Base-by-base conservation (phyloP, 768 basidiomycete genomes). In the Tylopilus balloui region DNA sequence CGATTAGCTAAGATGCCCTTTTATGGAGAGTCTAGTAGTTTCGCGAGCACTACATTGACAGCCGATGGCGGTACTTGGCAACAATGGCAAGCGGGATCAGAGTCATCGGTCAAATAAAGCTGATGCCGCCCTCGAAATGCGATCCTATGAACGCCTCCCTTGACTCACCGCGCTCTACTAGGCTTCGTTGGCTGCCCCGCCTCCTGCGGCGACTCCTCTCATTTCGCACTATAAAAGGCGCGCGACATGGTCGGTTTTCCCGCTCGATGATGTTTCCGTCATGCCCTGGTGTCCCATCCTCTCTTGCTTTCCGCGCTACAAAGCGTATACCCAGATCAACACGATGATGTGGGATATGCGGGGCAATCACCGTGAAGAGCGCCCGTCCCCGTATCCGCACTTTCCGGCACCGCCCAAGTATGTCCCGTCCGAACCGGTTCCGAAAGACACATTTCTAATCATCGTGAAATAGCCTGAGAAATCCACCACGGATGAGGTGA, bases 201-300 rank as follows among this genome's bases (percentile, higher is more conserved):
- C 50, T 42, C 19, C 3, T n/a, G 65, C 59, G 54, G 61, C 55
- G 27, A 11, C 21, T 49, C 42, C 25, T 50, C 20, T 44, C 45
- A 27, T 37, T 41, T 11, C 38, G 13, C 27, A 14, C 61, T 65
- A 69, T 69, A 67, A 63, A 69, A 55, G 45, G 20, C 27, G 38
- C 31, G 25, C 34, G 1, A 41, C 47, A 21, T 11, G 20, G 50
- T 40, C 10, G 19, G 21, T 40, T 39, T 17, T 52, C 35, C 38
- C 11, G 49, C 53, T 44, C 45, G 23, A 48, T 42, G 49, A 46
- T 45, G 44, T 50, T 52, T 42, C 32, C 53, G 28, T 29, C 52
- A 67, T 67, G 66, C 51, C 67, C 46, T 54, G 66, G 51, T 67
- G 66, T 50, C 63, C 67, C 17, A 14, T 59, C 37, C 48, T 69